These are phyloP conservation scores for Vigna unguiculata DNA, from an alignment of 306 rosid species.

Conservation along the genomic window DNA sequence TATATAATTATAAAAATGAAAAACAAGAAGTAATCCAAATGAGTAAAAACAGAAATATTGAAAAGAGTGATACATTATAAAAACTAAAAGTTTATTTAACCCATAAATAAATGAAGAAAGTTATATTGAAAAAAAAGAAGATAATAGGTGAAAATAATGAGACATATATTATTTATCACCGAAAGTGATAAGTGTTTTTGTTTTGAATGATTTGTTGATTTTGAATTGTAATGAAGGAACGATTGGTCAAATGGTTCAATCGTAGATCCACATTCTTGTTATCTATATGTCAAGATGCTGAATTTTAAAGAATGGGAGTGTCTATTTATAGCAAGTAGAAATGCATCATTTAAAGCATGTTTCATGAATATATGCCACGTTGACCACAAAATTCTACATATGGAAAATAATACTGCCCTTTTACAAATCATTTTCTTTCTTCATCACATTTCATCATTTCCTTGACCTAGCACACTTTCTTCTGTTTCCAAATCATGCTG, in stretches of 20 bases:
- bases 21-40: too few relatives aligned
- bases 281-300: constrained; percentile 29
- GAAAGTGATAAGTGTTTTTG: constrained; percentile 9
- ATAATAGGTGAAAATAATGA: neutral
- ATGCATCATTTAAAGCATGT: constrained; percentile 41
- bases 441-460: constrained; percentile 22
- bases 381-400: neutral
- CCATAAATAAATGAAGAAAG: neutral
- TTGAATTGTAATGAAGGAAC: constrained; percentile 1
- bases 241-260: constrained; percentile 3
- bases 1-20: too few relatives aligned
- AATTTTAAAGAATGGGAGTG: constrained; percentile 34
- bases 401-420: constrained; percentile 40
- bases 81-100: neutral
- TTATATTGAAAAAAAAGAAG: neutral
- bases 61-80: neutral
- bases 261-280: neutral
- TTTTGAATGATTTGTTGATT: neutral
- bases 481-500: neutral
- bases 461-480: constrained; percentile 18
- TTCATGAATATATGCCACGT: constrained; percentile 42
- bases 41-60: too few relatives aligned
- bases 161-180: neutral
- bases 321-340: constrained; percentile 44
- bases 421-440: constrained; percentile 16